A percentile compares a stretch with the other conserved stretches of the same genome.
Conservation (phyloP, 148 eudicot species). For the Rhododendron henanense region DNA sequence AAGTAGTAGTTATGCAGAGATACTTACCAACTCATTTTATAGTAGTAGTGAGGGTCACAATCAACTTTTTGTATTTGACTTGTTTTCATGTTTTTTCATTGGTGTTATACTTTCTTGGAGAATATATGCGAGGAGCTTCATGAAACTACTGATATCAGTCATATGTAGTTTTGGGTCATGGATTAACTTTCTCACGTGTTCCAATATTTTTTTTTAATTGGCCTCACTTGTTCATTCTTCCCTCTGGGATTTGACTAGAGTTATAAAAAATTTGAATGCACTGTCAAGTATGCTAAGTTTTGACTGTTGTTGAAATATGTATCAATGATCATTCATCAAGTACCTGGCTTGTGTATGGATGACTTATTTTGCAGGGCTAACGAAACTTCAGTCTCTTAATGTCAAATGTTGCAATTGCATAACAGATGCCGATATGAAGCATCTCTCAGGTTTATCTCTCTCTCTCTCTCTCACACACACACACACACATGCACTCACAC, state of each 20-base stretch:
- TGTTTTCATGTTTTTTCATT: neutral
- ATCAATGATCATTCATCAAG: neutral
- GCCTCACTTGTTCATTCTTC: neutral
- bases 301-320: neutral
- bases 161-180: conserved; percentile 7
- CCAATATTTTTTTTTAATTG: neutral
- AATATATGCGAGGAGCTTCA: neutral
- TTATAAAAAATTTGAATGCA: neutral
- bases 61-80: neutral
- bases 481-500: too few relatives aligned
- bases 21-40: neutral
- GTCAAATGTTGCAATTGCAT: conserved; percentile 67
- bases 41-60: neutral
- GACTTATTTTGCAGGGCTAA: conserved; percentile 38
- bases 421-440: conserved; percentile 62
- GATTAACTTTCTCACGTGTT: conserved; percentile 1
- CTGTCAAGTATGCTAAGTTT: neutral
- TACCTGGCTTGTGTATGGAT: neutral
- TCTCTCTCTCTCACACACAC: too few relatives aligned
- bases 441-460: conserved; percentile 43
- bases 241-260: neutral
- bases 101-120: neutral
- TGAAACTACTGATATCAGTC: neutral
- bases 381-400: conserved; percentile 56
- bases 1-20: neutral